A percentile compares a stretch with the other conserved stretches of the same genome.
phyloP scores from a whole-genome alignment of 2,329 filamentous ascomycete genomes.

The Berkeleyomyces rouxiae region DNA sequence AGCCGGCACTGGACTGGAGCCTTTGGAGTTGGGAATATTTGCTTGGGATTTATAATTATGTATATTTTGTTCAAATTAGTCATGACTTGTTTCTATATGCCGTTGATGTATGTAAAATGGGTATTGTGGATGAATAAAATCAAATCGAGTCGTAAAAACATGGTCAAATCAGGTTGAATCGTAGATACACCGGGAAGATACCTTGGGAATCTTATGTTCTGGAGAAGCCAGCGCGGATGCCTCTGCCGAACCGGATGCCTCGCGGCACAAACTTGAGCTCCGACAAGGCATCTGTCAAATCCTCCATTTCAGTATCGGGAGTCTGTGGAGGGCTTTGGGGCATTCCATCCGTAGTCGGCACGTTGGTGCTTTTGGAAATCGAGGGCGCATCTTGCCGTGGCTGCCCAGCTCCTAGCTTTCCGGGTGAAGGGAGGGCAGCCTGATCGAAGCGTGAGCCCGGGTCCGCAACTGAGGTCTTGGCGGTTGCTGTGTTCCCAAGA shows the following conservation, averaged over 20 bases:
- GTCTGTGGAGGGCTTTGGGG: constrained; percentile 8
- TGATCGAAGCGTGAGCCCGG: not conserved
- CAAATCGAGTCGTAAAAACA: not conserved
- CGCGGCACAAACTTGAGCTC: constrained; percentile 53
- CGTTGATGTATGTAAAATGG: not conserved
- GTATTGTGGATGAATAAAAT: not conserved
- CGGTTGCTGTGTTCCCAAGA: constrained; percentile 16
- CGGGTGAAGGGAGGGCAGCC: constrained; percentile 1
- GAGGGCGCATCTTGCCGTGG: not conserved
- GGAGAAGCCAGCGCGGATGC: constrained; percentile 36
- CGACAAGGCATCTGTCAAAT: constrained; percentile 51
- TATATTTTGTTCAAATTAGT: not conserved
- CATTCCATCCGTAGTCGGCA: not conserved
- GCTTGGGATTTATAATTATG: not conserved
- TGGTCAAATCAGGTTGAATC: not conserved
- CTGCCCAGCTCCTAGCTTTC: not conserved
- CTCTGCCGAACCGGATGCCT: constrained; percentile 48
- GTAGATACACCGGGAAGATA: not conserved
- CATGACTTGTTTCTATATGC: not conserved
- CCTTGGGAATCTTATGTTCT: constrained; percentile 22
- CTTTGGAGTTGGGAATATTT: constrained; percentile 7
- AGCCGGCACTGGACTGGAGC: not conserved
- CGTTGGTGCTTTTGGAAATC: not conserved
- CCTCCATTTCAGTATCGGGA: constrained; percentile 41
- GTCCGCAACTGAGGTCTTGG: constrained; percentile 13